Base-by-base conservation (phyloP, 176 grass and related monocot species). In the Carex parvula region DNA sequence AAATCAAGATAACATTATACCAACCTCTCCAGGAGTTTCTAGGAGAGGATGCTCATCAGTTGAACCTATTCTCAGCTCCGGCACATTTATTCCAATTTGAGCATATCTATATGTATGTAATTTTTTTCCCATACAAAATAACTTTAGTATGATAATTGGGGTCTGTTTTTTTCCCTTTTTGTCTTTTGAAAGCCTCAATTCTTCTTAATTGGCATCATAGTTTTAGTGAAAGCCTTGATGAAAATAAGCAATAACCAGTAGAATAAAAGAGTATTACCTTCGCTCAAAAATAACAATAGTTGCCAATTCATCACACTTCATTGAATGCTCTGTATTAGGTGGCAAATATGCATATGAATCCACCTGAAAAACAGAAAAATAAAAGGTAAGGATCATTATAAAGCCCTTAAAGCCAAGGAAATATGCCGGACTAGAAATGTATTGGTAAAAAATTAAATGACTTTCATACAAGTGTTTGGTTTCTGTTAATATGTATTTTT, bases 281-380 rank as follows among this genome's bases (percentile, higher is more conserved):
- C 86, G 90, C 80, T 98, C 91, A 78, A 95, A 98, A 70, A 98
- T 86, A 20, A 98, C 53, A 83, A 95, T 53, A 65, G 91, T 95
- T 77, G 89, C 84, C 55, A 20, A 48, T 74, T 73, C 83, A 56
- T 91, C 83, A 89, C 89, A 90, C 44, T 88, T 84, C 85, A 95
- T 65, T 64, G 72, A 83, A 81, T 98, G 95, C 26, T 91, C 84
- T 66, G 82, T 83, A 71, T 95, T 98, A 69, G 92, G 79, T 71
- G 95, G 92, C 73, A 98, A 72, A 98, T 98, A 98, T 8, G 88
- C 95, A 95, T 95, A 98, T 55, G 89, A 93, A 55, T 98, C 95
- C 61, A 93, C 95, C 95, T 98, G 82, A 81, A 91, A 83, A 83
- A 18, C 3, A 14, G 5, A 77, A 77, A 26, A 6, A 77, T 8